These are phyloP conservation scores for Setaria italica DNA, from an alignment of 202 grass and related monocot species.

Conservation along the genomic window DNA sequence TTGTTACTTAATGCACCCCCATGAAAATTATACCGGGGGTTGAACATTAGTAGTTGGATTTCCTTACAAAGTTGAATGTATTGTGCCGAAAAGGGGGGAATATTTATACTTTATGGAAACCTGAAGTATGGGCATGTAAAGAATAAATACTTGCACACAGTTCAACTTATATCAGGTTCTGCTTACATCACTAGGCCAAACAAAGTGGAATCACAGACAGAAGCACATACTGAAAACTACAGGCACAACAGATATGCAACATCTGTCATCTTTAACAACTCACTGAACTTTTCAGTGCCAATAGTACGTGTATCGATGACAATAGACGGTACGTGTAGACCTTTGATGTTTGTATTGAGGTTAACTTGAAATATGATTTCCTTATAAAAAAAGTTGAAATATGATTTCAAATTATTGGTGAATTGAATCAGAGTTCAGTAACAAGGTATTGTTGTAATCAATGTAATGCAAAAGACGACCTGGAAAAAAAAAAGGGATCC, in stretches of 20 bases:
- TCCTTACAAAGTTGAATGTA: constrained; percentile 30
- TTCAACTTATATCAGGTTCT: constrained; percentile 24
- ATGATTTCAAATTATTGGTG: constrained; percentile 16
- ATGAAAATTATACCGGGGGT: constrained; percentile 18
- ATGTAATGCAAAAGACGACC: neutral
- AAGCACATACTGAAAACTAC: neutral
- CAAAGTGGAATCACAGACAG: constrained; percentile 5
- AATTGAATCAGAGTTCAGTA: constrained; percentile 7
- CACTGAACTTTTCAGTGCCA: neutral
- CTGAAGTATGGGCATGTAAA: constrained; percentile 15
- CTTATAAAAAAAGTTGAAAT: no score
- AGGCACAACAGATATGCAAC: constrained; percentile 1
- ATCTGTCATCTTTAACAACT: neutral
- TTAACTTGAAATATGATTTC: constrained; percentile 4
- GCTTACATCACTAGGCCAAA: neutral
- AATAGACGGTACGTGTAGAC: neutral
- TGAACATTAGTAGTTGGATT: constrained; percentile 22
- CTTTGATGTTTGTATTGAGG: constrained; percentile 3
- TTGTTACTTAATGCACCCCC: constrained; percentile 28
- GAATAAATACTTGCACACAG: neutral
- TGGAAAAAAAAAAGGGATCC: neutral
- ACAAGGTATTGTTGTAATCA: constrained; percentile 8
- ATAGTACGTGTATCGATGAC: neutral
- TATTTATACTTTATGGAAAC: constrained; percentile 5
- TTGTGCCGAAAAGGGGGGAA: neutral